Conservation (phyloP, 2,329 filamentous ascomycete genomes). For the Botrytis squamosa region DNA sequence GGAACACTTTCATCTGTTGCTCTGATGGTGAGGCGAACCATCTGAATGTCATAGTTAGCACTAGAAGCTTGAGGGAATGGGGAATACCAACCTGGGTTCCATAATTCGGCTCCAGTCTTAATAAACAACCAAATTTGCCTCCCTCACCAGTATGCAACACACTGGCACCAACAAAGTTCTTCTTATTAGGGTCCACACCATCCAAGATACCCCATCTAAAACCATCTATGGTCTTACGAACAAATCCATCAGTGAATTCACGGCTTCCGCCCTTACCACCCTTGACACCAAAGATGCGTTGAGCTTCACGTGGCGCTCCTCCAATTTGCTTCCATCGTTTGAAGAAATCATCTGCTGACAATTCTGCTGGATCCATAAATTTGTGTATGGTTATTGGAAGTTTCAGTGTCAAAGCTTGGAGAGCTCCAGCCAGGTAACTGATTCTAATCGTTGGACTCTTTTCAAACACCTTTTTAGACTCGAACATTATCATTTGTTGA, state of each 20-base stretch:
- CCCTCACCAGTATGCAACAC: slow-evolving; percentile 78
- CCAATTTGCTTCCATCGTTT: slow-evolving; percentile 99
- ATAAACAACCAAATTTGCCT: slow-evolving; percentile 90
- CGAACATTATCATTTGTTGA: slow-evolving; percentile 93
- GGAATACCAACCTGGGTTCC: slow-evolving; percentile 71
- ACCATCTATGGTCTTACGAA: slow-evolving; percentile 71
- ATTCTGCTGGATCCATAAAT: slow-evolving; percentile 90
- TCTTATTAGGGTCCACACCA: slow-evolving; percentile 84
- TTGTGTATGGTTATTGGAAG: slow-evolving; percentile 88
- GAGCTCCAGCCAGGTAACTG: slow-evolving; percentile 87
- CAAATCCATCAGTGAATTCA: slow-evolving; percentile 69
- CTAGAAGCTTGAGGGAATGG: neutral
- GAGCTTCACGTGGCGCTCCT: slow-evolving; percentile 79
- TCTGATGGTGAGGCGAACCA: slow-evolving; percentile 90
- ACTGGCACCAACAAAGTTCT: slow-evolving; percentile 90
- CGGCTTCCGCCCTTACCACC: slow-evolving; percentile 53
- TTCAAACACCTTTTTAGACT: slow-evolving; percentile 76
- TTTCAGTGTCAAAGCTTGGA: slow-evolving; percentile 90
- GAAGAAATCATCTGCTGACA: slow-evolving; percentile 93
- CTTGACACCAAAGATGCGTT: slow-evolving; percentile 75
- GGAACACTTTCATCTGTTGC: slow-evolving; percentile 92
- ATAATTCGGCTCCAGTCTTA: slow-evolving; percentile 94
- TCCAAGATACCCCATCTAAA: slow-evolving; percentile 88
- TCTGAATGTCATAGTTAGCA: slow-evolving; percentile 51
- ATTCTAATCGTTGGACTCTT: slow-evolving; percentile 89